Evolutionary conservation across 1,284 basidiomycete species (phyloP), one percentile per base, ranked within the genome.

Genomic region (Pisolithus thermaeus): DNA sequence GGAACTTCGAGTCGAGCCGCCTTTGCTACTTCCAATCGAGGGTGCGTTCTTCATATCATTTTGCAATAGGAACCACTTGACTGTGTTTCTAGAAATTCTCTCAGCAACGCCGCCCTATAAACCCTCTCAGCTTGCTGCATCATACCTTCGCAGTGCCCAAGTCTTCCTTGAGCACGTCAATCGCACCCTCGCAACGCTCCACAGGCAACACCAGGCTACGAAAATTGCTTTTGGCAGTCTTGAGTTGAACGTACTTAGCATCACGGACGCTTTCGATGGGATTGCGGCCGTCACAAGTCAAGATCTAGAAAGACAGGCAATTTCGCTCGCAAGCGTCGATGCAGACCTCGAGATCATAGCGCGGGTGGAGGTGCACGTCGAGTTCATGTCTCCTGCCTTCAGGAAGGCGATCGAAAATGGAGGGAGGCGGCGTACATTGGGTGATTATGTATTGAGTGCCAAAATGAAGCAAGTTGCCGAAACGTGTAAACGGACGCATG

Each of bases 391-490:
- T 16, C 67, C 73, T 3, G 69, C 77, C 2, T 78, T 81, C 47
- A 73, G 83, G 37, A 80, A 76, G 57, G 81, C 83, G 3, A 84
- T 87, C 46, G 84, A 87, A 53, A 71, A 76, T 0, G 87, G 86
- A 2, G 82, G 83, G 46, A 79, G 73, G 49, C 76, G 75, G 7
- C 74, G 88, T 46, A 84, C 82, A n/a, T 66, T 92, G 49, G 87
- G 83, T 7, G 87, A 89, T 63, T 92, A 91, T 65, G 88, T 92
- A 20, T 84, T 82, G 28, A 77, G 74, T 57, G 78, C 72, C 49
- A 89, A 84, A 70, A 92, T 92, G 87, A 77, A 78, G 53, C 79
- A 90, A 59, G 88, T 91, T 0, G 81, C 82, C 1, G 83, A 87
- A 25, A 81, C 80, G 4, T 92, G 90, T 63, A 66, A 72, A n/a